Conservation (phyloP, 352 stramenopile genomes). For the Phytophthora meadii region DNA sequence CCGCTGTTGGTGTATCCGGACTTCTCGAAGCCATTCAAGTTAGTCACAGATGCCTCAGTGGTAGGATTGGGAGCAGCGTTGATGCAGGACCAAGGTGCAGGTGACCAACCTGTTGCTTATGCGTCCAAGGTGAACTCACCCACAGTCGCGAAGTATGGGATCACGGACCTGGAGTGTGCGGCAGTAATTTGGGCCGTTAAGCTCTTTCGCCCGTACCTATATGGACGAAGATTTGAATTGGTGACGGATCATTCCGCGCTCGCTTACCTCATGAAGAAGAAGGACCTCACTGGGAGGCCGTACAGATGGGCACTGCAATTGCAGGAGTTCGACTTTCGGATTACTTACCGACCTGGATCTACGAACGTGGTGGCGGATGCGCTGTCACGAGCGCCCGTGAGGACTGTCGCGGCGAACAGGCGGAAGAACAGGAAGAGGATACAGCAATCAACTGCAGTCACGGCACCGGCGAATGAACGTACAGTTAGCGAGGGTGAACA, state of each 20-base stretch:
- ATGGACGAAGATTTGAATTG: conserved; percentile 2
- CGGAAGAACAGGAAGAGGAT: background rate
- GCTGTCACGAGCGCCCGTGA: conserved; percentile 23
- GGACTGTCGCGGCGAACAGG: background rate
- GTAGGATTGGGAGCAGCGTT: conserved; percentile 25
- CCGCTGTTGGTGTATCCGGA: conserved; percentile 30
- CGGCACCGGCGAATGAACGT: no score
- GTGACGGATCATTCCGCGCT: conserved; percentile 1
- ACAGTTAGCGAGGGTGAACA: no score
- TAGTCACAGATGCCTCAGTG: conserved; percentile 33
- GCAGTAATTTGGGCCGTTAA: conserved; percentile 4
- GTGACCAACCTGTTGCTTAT: conserved; percentile 22
- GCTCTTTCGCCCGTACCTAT: background rate
- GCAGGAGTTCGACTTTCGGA: conserved; percentile 9
- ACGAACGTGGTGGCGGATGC: conserved; percentile 32
- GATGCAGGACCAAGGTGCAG: conserved; percentile 27
- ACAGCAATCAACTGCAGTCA: no score
- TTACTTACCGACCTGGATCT: conserved; percentile 9
- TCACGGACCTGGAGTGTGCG: conserved; percentile 37
- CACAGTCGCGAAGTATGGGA: conserved; percentile 26
- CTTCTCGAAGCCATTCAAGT: conserved; percentile 30
- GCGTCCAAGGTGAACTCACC: conserved; percentile 27
- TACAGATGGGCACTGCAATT: conserved; percentile 9
- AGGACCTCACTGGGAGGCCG: background rate
- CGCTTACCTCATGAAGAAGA: background rate